These are phyloP conservation scores for Paxillus involutus DNA, from an alignment of 768 basidiomycete species.

Conservation along the genomic window DNA sequence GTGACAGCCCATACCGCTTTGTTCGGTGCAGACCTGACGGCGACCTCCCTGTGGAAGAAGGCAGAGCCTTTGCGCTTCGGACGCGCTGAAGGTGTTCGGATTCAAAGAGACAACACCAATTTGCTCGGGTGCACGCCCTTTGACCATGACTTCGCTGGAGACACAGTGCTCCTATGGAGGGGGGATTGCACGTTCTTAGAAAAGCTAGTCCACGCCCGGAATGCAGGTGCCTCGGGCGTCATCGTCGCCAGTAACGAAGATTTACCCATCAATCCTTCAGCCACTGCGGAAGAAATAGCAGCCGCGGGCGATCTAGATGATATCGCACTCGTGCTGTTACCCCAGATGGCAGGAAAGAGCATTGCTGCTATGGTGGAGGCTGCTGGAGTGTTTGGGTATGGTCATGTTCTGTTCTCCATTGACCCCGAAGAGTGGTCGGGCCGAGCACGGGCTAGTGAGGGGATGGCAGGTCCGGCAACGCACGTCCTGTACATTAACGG, in stretches of 20 bases:
- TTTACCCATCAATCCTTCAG: conserved; percentile 61
- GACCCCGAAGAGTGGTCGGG: conserved; percentile 37
- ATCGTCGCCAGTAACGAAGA: conserved; percentile 73
- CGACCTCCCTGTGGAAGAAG: conserved; percentile 24
- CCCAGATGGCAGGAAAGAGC: conserved; percentile 48
- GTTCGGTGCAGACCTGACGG: conserved; percentile 64
- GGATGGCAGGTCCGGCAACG: conserved; percentile 31
- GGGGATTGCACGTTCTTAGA: conserved; percentile 88
- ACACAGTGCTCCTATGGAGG: conserved; percentile 62
- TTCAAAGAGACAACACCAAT: conserved; percentile 55
- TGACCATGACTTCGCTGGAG: conserved; percentile 43
- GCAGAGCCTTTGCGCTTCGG: conserved; percentile 43
- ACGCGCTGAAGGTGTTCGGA: conserved; percentile 49
- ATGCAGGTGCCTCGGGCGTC: conserved; percentile 75
- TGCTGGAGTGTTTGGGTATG: conserved; percentile 45
- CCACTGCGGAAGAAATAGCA: conserved; percentile 53
- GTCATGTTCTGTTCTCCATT: conserved; percentile 52
- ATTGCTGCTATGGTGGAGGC: conserved; percentile 56
- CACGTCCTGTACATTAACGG: conserved; percentile 76
- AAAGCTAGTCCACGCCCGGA: conserved; percentile 70
- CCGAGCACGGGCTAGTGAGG: conserved; percentile 14
- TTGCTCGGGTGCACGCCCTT: conserved; percentile 61
- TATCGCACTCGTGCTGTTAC: conserved; percentile 59
- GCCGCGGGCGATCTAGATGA: conserved; percentile 57
- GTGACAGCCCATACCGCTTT: conserved; percentile 61